A percentile compares a stretch with the other conserved stretches of the same genome.
Conservation (phyloP, 2,329 filamentous ascomycete genomes). For the Aspergillus sp. region DNA sequence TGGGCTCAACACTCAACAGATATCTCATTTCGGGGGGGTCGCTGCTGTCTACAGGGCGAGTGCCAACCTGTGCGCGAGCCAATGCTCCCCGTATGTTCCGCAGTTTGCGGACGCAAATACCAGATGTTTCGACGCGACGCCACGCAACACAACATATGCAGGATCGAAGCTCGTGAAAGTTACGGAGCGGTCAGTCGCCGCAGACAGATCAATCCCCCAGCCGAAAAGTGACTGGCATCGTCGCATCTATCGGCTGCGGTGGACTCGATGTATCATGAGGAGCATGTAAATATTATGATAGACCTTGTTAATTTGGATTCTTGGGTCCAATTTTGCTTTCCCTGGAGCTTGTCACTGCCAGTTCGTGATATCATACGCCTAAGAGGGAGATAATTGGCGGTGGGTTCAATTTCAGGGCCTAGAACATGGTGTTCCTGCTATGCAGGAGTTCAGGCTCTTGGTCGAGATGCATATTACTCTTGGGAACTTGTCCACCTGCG, state of each 20-base stretch:
- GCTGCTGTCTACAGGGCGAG: background rate
- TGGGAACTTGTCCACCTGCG: background rate
- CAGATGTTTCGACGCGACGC: constrained; percentile 1
- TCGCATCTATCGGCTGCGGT: background rate
- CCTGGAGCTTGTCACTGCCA: background rate
- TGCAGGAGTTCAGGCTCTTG: constrained; percentile 10
- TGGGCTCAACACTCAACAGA: background rate
- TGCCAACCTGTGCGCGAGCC: background rate
- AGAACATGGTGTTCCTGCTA: constrained; percentile 20
- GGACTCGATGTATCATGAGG: constrained; percentile 1
- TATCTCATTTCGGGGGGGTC: too few species aligned
- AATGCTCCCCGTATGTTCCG: background rate
- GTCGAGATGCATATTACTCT: constrained; percentile 7
- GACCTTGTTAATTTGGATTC: background rate
- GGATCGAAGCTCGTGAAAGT: constrained; percentile 4
- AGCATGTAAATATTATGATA: constrained; percentile 2
- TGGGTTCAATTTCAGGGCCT: constrained; percentile 16
- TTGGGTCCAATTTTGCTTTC: background rate
- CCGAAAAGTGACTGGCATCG: background rate
- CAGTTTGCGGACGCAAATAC: constrained; percentile 14
- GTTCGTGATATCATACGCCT: background rate
- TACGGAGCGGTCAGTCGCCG: constrained; percentile 16
- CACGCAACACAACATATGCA: constrained; percentile 15
- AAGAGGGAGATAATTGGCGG: constrained; percentile 15
- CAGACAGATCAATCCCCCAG: constrained; percentile 11